Evolutionary conservation across 345 rosid species (phyloP).

Genomic region (Citrus reticulata): DNA sequence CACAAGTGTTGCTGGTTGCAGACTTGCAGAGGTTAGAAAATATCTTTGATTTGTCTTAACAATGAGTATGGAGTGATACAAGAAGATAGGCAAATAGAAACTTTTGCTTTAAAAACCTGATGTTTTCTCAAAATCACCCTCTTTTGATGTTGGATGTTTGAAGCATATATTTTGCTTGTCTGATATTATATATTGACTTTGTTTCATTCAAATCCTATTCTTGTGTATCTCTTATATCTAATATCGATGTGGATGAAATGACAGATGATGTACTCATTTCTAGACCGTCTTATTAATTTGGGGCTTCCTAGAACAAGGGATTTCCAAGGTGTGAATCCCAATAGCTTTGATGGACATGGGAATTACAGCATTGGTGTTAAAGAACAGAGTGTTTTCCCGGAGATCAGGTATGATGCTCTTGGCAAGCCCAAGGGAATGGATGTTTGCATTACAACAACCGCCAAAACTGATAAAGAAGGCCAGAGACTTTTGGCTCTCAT

Average conservation of each 20-base stretch:
- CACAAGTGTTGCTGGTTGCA: neutral
- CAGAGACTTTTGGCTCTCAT: constrained; percentile 73
- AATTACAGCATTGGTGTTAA: constrained; percentile 79
- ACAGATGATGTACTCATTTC: constrained; percentile 86
- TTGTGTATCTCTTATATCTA: neutral
- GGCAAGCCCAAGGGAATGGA: constrained; percentile 91
- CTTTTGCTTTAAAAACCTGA: neutral
- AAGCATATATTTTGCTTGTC: neutral
- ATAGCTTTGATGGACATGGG: constrained; percentile 93
- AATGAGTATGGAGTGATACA: neutral
- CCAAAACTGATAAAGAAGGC: constrained; percentile 78
- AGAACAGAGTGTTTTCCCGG: constrained; percentile 90
- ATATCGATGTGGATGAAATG: constrained; percentile 10
- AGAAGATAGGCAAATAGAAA: neutral
- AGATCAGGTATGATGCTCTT: constrained; percentile 61
- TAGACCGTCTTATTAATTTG: constrained; percentile 86
- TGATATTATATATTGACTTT: neutral
- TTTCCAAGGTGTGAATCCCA: constrained; percentile 79
- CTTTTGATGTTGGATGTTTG: neutral
- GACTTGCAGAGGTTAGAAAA: neutral
- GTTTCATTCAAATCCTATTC: neutral
- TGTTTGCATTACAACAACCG: constrained; percentile 79
- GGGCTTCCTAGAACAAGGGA: constrained; percentile 94
- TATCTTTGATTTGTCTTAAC: neutral
- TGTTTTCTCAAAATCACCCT: neutral